phyloP scores from a whole-genome alignment of 2,329 filamentous ascomycete genomes.

The Penicillium thymicola region DNA sequence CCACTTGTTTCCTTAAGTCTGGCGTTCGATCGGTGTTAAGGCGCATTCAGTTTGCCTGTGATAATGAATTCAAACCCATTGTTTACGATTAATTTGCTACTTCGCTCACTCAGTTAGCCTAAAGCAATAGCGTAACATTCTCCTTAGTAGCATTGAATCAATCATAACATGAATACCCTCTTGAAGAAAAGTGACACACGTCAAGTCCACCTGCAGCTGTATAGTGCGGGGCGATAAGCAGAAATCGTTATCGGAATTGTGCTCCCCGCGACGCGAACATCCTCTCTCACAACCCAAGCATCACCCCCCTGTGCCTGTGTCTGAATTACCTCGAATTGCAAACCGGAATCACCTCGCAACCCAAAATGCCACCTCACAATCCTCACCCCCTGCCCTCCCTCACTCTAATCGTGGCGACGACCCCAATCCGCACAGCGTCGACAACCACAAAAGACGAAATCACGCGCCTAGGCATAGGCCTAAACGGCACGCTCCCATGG shows the following conservation, averaged over 20 bases:
- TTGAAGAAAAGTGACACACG: background rate
- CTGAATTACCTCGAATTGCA: background rate
- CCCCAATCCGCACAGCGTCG: conserved; percentile 50
- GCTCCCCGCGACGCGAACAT: conserved; percentile 1
- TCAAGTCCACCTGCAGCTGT: background rate
- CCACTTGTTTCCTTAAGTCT: background rate
- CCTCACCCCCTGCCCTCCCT: conserved; percentile 51
- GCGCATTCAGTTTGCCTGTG: background rate
- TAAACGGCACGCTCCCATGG: conserved; percentile 78
- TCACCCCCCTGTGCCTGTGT: background rate
- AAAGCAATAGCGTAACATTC: too few relatives aligned
- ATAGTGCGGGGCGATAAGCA: conserved; percentile 1
- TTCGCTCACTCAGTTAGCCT: background rate
- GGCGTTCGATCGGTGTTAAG: background rate
- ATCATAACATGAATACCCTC: background rate
- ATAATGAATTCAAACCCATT: background rate
- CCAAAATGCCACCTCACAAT: conserved; percentile 25
- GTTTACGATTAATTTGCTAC: background rate
- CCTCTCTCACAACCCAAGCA: background rate
- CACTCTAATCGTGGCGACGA: conserved; percentile 92
- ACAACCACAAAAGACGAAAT: conserved; percentile 63
- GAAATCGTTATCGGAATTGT: background rate
- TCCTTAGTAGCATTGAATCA: background rate
- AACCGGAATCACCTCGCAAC: background rate
- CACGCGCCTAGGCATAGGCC: conserved; percentile 81